These are phyloP conservation scores for Solanum bulbocastanum DNA, from an alignment of 257 asterid genomes.

Conservation along the genomic window DNA sequence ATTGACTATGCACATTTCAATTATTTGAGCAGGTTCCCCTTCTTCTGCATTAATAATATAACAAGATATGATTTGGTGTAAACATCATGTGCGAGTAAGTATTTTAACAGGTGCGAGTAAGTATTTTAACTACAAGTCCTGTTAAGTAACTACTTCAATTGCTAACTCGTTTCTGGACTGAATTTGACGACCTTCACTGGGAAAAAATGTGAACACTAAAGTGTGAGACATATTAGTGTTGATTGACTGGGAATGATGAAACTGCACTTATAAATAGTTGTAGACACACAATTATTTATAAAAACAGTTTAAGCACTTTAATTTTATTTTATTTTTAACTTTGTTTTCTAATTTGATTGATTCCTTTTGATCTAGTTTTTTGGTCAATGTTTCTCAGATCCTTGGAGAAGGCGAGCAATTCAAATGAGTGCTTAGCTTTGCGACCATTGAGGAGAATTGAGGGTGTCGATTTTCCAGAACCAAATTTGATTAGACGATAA, in stretches of 20 bases:
- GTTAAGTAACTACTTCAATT: background rate
- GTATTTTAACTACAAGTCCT: background rate
- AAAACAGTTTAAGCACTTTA: background rate
- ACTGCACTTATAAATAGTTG: background rate
- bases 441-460: no score
- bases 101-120: background rate
- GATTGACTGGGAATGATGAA: background rate
- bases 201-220: background rate
- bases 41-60: background rate
- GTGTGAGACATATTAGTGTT: background rate
- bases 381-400: conserved; percentile 19
- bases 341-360: background rate
- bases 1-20: background rate
- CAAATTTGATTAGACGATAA: background rate
- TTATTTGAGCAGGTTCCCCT: background rate
- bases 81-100: no score
- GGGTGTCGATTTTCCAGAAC: no score
- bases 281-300: background rate
- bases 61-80: background rate
- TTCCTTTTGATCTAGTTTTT: conserved; percentile 2
- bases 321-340: background rate
- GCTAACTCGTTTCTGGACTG: background rate
- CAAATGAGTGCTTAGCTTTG: no score
- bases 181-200: background rate
- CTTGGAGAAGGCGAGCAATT: conserved; percentile 79